Base-by-base conservation (phyloP, 1,284 basidiomycete genomes). In the Inonotus hispidus region DNA sequence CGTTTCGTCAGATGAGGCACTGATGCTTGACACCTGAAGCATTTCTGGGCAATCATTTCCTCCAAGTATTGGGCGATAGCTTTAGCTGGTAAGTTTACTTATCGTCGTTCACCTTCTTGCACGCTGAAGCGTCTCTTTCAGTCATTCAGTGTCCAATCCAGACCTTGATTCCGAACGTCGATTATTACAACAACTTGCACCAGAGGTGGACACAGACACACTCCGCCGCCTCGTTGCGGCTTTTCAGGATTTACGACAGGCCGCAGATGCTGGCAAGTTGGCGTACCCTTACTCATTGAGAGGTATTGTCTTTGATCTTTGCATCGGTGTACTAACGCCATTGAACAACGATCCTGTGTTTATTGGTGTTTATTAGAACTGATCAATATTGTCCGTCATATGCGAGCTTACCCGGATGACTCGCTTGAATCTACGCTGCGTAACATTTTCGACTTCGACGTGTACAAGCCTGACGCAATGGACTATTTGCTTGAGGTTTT, bases 41-140 rank as follows among this genome's bases (percentile, higher is more conserved):
- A 0, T 87, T 87, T 78, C 74, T 87, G 27, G 84, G 84, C 0
- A 87, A 87, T 63, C 84, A 87, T 67, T 87, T 87, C 74, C 70
- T 87, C 21, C 84, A 87, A 67, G 85, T 87, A 13, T 74, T 87
- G 1, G 85, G 84, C 1, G 85, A 87, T 69, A 84, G 82, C 66
- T 86, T 87, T 70, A 84, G 83, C 64, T 77, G 68, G 69, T 70
- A 32, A 58, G 66, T 39, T 10, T 6, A 13, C 8, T 46, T 29
- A 19, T 56, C 27, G 13, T 25, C 1, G 32, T 6, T 11, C 1
- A 41, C 6, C 8, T 29, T 53, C 27, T 38, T 23, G 16, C 43
- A 59, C 21, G 43, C 50, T n/a, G 2, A 43, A 43, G 11, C 1
- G 7, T 3, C 14, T 21, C 43, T 21, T 35, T 10, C 35, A 76